Percentiles rank a stretch among this genome's conserved stretches.
These are phyloP conservation scores for Trichosanthes cucumerina DNA, from an alignment of 306 rosid species.

Conservation along the genomic window DNA sequence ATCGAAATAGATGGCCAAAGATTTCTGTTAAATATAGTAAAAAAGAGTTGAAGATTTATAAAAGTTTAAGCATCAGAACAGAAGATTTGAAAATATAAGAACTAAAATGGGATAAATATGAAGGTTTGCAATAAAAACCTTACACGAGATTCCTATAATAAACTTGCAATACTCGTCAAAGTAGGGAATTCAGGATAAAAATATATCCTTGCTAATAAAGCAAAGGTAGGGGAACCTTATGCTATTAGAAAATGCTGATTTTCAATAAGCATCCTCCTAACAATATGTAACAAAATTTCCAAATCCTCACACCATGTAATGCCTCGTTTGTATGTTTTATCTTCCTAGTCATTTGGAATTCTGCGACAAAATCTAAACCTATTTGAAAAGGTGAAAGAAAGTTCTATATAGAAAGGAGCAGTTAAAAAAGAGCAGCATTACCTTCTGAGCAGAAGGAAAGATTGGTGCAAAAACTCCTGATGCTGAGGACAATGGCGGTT, in stretches of 20 bases:
- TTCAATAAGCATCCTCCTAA: neutral
- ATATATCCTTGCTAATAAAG: neutral
- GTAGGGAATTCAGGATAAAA: neutral
- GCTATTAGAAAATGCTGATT: neutral
- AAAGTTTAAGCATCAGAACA: neutral
- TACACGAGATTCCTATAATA: neutral
- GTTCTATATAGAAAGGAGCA: neutral
- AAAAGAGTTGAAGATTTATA: neutral
- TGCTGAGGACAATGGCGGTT: constrained; percentile 22
- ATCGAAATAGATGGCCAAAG: neutral
- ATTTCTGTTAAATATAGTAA: neutral
- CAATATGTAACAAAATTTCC: neutral
- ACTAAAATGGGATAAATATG: neutral
- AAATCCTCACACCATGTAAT: neutral
- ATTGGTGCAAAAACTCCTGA: constrained; percentile 34
- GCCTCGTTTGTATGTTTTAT: neutral
- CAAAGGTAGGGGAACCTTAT: neutral
- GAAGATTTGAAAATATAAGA: neutral
- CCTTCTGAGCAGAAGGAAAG: constrained; percentile 38
- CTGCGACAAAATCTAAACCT: neutral
- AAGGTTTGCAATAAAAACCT: neutral
- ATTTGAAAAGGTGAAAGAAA: neutral
- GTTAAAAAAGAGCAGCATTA: neutral
- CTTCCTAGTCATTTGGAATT: neutral
- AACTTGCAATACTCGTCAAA: neutral